These are phyloP conservation scores for Lolium rigidum DNA, from an alignment of 176 grass and related monocot genomes.

Conservation along the genomic window DNA sequence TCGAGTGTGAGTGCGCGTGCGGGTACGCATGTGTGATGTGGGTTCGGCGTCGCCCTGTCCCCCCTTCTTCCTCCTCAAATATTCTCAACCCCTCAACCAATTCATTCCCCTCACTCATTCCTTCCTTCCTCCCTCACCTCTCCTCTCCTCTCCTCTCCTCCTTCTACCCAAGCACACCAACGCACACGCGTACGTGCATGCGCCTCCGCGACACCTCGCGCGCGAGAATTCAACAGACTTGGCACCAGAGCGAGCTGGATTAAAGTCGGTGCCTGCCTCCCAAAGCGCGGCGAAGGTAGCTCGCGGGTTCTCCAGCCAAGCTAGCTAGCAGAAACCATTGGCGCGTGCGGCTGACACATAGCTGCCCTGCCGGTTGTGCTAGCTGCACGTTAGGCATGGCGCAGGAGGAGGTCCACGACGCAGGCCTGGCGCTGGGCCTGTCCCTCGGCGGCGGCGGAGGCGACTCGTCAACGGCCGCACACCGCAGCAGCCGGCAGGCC, in stretches of 20 bases:
- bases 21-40: constrained; percentile 45
- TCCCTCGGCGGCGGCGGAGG: constrained; percentile 45
- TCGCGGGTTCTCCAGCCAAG: too few relatives aligned
- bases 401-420: constrained; percentile 61
- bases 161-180: too few relatives aligned
- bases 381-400: constrained; percentile 25
- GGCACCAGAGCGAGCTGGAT: too few relatives aligned
- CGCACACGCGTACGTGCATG: too few relatives aligned
- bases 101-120: constrained; percentile 63
- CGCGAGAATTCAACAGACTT: too few relatives aligned
- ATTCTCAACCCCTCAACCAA: constrained; percentile 56
- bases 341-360: not conserved
- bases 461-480: not conserved
- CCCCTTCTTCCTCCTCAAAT: constrained; percentile 60
- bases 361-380: not conserved
- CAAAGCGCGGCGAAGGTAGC: too few relatives aligned
- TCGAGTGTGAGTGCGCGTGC: constrained; percentile 34
- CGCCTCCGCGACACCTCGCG: too few relatives aligned
- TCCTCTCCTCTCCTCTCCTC: not conserved
- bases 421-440: constrained; percentile 71
- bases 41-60: constrained; percentile 40
- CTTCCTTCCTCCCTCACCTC: constrained; percentile 45
- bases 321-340: too few relatives aligned
- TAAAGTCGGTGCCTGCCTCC: too few relatives aligned
- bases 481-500: not conserved